Evolutionary conservation across 163 green algal species (phyloP), one percentile per base, ranked within the genome.

Genomic region (Volvox carteri): DNA sequence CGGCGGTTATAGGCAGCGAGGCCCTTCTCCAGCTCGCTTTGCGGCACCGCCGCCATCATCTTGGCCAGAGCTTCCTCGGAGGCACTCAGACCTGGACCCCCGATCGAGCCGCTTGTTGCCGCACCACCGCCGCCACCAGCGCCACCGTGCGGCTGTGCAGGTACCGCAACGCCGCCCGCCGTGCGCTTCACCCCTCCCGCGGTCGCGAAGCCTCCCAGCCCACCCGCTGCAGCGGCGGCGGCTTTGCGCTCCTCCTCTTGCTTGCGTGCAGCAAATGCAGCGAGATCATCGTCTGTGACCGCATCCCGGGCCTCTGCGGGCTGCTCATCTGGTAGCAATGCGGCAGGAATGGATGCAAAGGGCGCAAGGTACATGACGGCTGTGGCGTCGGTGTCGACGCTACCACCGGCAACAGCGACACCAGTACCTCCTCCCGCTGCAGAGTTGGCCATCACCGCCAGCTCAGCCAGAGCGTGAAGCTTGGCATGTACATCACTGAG

Each of bases 251-350:
- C 84, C 25, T 84, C 85, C 60, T 90, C 93, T 72, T 90, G 86
- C 74, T 91, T 87, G 30, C 84, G 37, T 28, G 21, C 14, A 19
- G 90, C 48, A 84, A 90, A 92, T 4, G 90, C 84, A 18, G 86
- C 83, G 8, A 96, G 87, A 30, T 96, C 92, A 8, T 86, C 84
- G 2, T 95, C 86, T 1, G 89, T 95, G 28, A 96, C 92, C n/a
- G 77, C 62, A 62, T 90, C 89, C 4, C 83, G 83, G 28, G 60
- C 79, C 58, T 91, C 87, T 30, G 67, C 67, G 35, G 87, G 87
- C 42, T 85, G 30, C 80, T 91, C 87, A 33, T 91, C 87, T 0
- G 79, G 87, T 41, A 84, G 52, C 39, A 89, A 54, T 25, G 35
- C 30, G 33, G 8, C 5, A 2, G 84, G 84, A 11, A 89, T 73